A percentile compares a stretch with the other conserved stretches of the same genome.
These are phyloP conservation scores for Colletotrichum chrysophilum DNA, from an alignment of 2,329 filamentous ascomycete species.

Conservation along the genomic window DNA sequence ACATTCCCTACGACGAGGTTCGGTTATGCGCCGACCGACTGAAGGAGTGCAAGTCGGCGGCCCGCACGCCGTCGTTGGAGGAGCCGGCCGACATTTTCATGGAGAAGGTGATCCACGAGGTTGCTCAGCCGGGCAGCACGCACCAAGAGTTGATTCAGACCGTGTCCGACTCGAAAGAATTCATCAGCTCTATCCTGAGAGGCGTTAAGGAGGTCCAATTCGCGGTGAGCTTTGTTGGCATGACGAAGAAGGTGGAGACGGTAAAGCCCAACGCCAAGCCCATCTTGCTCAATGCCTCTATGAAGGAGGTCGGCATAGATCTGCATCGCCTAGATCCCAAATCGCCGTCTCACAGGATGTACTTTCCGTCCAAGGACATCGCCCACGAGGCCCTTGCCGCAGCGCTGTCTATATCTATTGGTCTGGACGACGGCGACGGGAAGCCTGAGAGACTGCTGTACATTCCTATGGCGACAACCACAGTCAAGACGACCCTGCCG, in stretches of 20 bases:
- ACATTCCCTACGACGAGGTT: conserved; percentile 90
- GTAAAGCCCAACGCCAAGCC: conserved; percentile 72
- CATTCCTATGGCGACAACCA: conserved; percentile 96
- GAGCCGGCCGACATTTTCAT: conserved; percentile 68
- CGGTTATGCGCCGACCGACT: conserved; percentile 64
- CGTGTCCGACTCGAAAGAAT: conserved; percentile 91
- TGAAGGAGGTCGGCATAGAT: conserved; percentile 96
- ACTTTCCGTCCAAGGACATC: conserved; percentile 90
- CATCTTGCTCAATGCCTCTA: conserved; percentile 83
- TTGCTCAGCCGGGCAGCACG: conserved; percentile 70
- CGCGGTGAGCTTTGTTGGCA: conserved; percentile 86
- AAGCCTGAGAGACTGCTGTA: conserved; percentile 89
- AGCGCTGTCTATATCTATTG: conserved; percentile 89
- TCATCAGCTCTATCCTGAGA: conserved; percentile 85
- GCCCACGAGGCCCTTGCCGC: conserved; percentile 94
- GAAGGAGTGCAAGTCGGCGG: conserved; percentile 44
- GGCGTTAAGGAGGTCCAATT: conserved; percentile 98
- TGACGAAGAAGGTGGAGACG: conserved; percentile 79
- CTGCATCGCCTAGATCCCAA: conserved; percentile 89
- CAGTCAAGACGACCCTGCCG: conserved; percentile 88
- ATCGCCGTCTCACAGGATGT: conserved; percentile 96
- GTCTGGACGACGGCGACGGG: conserved; percentile 87
- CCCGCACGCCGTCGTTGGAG: conserved; percentile 34
- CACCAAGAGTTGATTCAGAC: conserved; percentile 76
- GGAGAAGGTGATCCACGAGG: conserved; percentile 75